phyloP scores from a whole-genome alignment of 2,329 filamentous ascomycete genomes.

The Colletotrichum brevisporum region DNA sequence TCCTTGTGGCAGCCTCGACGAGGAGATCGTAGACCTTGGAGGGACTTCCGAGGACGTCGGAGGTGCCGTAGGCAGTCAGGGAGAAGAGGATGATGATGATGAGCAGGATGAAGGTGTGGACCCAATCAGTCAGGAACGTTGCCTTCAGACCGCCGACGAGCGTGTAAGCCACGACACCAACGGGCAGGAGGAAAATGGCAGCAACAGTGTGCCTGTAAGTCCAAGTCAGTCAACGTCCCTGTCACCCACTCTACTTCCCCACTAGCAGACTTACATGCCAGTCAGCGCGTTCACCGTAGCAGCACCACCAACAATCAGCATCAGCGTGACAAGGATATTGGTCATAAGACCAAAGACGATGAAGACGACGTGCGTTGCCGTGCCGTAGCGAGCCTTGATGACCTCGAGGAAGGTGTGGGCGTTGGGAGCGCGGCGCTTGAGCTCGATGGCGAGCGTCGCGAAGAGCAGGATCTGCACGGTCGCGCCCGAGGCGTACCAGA shows the following conservation, averaged over 20 bases:
- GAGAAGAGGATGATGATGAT: slow-evolving; percentile 85
- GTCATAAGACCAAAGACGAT: slow-evolving; percentile 83
- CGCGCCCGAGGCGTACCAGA: slow-evolving; percentile 71
- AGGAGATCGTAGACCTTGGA: slow-evolving; percentile 77
- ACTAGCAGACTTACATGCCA: slow-evolving; percentile 44
- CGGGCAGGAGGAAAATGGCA: slow-evolving; percentile 85
- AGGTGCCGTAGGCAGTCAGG: slow-evolving; percentile 73
- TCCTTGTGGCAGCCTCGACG: slow-evolving; percentile 71
- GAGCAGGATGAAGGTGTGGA: slow-evolving; percentile 82
- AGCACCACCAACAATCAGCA: slow-evolving; percentile 85
- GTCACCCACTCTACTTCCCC: fast-evolving
- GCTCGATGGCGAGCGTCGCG: slow-evolving; percentile 85
- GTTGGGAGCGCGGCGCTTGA: slow-evolving; percentile 84
- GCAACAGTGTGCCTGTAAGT: slow-evolving; percentile 63
- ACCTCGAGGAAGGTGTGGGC: slow-evolving; percentile 84
- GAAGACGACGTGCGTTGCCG: slow-evolving; percentile 76
- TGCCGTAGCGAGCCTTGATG: slow-evolving; percentile 80
- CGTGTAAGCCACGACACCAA: slow-evolving; percentile 84
- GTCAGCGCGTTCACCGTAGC: slow-evolving; percentile 71
- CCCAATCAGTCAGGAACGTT: slow-evolving; percentile 82
- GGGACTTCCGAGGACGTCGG: slow-evolving; percentile 76
- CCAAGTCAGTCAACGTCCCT: neutral
- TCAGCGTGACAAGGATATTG: slow-evolving; percentile 80
- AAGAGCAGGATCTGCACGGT: slow-evolving; percentile 87
- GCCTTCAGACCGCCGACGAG: slow-evolving; percentile 79